Evolutionary conservation across 805 yeast genomes (phyloP).

Genomic region (Saturnispora silvae): DNA sequence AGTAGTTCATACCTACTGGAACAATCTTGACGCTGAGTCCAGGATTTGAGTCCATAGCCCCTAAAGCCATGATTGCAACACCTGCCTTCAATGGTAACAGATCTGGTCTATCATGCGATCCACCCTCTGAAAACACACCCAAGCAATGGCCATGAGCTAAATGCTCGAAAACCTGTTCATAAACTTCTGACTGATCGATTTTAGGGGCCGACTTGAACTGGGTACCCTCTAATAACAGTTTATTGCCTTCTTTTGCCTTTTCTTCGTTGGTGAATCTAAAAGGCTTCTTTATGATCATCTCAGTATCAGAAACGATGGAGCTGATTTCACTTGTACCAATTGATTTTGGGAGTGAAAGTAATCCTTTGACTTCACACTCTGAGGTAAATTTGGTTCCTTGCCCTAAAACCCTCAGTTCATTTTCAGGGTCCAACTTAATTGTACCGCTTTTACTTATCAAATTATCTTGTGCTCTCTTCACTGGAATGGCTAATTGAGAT

Average conservation of each 20-base stretch:
- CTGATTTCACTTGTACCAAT: constrained; percentile 67
- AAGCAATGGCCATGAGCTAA: constrained; percentile 69
- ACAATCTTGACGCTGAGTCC: constrained; percentile 74
- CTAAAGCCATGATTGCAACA: constrained; percentile 95
- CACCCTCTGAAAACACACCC: constrained; percentile 97
- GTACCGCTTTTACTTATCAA: constrained; percentile 57
- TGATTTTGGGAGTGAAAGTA: constrained; percentile 67
- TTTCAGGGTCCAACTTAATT: constrained; percentile 42
- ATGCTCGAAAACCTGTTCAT: constrained; percentile 75
- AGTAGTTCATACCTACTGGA: constrained; percentile 96
- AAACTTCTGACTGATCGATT: constrained; percentile 79
- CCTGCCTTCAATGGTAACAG: constrained; percentile 91
- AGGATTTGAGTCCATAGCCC: constrained; percentile 76
- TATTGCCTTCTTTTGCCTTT: constrained; percentile 30
- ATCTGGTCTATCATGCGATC: constrained; percentile 92
- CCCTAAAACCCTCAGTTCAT: constrained; percentile 43
- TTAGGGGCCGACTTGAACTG: constrained; percentile 65
- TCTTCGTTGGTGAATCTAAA: constrained; percentile 35
- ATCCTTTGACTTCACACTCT: constrained; percentile 54
- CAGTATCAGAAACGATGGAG: constrained; percentile 62
- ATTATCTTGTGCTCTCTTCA: constrained; percentile 84
- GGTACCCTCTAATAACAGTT: constrained; percentile 41
- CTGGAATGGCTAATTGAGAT: constrained; percentile 78
- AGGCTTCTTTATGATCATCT: constrained; percentile 56
- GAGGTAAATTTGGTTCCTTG: constrained; percentile 46